Conservation (phyloP, 179 eudicot genomes). For the Spinacia oleracea region DNA sequence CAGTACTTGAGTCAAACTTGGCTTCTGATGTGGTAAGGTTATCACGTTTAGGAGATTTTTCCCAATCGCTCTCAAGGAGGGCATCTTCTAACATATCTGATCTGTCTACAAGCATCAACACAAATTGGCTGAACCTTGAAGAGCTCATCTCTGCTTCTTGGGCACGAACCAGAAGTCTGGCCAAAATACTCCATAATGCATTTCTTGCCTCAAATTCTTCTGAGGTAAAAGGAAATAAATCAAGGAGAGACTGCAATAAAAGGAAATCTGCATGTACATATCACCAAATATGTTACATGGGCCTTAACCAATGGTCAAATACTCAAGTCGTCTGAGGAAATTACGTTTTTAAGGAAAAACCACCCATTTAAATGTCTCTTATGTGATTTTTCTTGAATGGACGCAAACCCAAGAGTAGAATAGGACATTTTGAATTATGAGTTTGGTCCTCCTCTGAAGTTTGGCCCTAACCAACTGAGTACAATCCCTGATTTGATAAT, state of each 20-base stretch:
- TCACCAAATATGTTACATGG: slow-evolving; percentile 13
- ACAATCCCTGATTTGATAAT: neutral
- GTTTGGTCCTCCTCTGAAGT: neutral
- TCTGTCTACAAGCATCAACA: slow-evolving; percentile 49
- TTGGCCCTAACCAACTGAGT: neutral
- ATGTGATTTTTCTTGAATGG: neutral
- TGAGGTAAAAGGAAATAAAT: slow-evolving; percentile 71
- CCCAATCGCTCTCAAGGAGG: slow-evolving; percentile 54
- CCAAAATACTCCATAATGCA: slow-evolving; percentile 83
- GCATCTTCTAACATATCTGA: slow-evolving; percentile 77
- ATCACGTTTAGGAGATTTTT: slow-evolving; percentile 33
- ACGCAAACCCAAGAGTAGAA: neutral
- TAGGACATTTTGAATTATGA: neutral
- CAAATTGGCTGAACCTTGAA: slow-evolving; percentile 46
- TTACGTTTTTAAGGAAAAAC: neutral
- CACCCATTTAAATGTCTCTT: neutral
- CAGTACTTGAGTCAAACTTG: slow-evolving; percentile 39
- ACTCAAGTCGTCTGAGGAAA: neutral
- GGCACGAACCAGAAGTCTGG: slow-evolving; percentile 49
- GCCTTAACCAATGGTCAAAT: neutral
- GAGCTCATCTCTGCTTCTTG: slow-evolving; percentile 50
- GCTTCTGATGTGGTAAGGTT: slow-evolving; percentile 22
- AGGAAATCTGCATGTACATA: slow-evolving; percentile 53
- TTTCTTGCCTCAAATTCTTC: slow-evolving; percentile 76
- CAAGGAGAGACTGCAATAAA: slow-evolving; percentile 80